A percentile compares a stretch with the other conserved stretches of the same genome.
Evolutionary conservation across 768 basidiomycete genomes (phyloP).

Genomic region (Tricholoma matsutake): DNA sequence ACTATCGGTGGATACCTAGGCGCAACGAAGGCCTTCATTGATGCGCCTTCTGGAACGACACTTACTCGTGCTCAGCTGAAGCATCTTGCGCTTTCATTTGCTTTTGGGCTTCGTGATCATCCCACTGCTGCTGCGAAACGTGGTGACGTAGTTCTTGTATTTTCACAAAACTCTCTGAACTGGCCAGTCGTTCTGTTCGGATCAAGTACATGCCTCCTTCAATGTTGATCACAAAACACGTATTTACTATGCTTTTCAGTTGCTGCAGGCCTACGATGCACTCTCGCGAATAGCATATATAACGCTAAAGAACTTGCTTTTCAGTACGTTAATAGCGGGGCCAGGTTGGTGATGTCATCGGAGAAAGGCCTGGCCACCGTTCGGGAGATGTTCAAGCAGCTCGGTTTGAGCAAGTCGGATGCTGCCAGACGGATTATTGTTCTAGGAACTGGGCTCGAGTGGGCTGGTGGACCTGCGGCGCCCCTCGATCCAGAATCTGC

Average conservation of each 20-base stretch:
- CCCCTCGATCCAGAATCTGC: constrained; percentile 23
- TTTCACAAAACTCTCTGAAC: constrained; percentile 61
- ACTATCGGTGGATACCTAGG: constrained; percentile 43
- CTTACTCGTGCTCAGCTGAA: constrained; percentile 56
- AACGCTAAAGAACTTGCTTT: constrained; percentile 64
- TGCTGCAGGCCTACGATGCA: constrained; percentile 65
- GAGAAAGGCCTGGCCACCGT: constrained; percentile 59
- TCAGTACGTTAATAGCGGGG: constrained; percentile 68
- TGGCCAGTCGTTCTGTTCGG: constrained; percentile 50
- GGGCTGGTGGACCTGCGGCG: constrained; percentile 39
- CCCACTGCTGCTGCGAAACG: constrained; percentile 33
- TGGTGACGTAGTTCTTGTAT: constrained; percentile 62
- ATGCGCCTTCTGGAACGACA: constrained; percentile 54
- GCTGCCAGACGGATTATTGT: constrained; percentile 56
- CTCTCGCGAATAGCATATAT: constrained; percentile 74
- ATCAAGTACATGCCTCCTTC: constrained; percentile 28
- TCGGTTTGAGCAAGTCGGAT: constrained; percentile 45
- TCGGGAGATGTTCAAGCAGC: constrained; percentile 50
- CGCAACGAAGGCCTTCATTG: constrained; percentile 56
- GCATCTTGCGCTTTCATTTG: constrained; percentile 53
- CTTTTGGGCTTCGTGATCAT: constrained; percentile 50
- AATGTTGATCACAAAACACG: not conserved
- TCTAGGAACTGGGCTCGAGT: constrained; percentile 44
- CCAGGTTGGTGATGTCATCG: constrained; percentile 59
- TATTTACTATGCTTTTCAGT: constrained; percentile 23